These are phyloP conservation scores for Candida qinlingensis DNA, from an alignment of 805 yeast species.

Conservation along the genomic window DNA sequence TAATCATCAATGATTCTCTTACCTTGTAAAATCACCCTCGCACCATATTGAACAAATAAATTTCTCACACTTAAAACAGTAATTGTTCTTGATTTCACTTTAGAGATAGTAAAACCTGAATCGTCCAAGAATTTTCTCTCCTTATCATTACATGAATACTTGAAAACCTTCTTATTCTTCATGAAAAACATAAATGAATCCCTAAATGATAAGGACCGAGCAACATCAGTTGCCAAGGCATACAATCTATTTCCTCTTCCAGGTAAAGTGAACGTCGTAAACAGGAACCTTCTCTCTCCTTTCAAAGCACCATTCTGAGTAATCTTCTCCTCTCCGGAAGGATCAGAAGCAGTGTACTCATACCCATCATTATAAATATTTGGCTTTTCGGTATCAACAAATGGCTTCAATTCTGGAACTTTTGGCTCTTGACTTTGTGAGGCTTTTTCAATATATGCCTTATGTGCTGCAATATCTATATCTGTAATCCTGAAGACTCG, in stretches of 20 bases:
- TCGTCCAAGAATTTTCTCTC: slow-evolving; percentile 34
- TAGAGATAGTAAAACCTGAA: slow-evolving; percentile 21
- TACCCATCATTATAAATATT: slow-evolving; percentile 29
- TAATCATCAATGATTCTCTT: slow-evolving; percentile 48
- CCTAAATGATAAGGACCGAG: slow-evolving; percentile 37
- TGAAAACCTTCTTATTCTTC: slow-evolving; percentile 32
- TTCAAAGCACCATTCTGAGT: slow-evolving; percentile 32
- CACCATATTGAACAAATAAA: slow-evolving; percentile 46
- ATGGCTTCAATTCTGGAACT: slow-evolving; percentile 10
- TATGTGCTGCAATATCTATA: slow-evolving; percentile 12
- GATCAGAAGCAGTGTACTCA: slow-evolving; percentile 28
- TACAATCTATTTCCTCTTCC: slow-evolving; percentile 32
- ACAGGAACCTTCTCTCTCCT: slow-evolving; percentile 35
- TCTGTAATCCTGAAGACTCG: slow-evolving; percentile 14
- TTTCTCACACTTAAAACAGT: slow-evolving; percentile 35
- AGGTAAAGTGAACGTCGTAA: slow-evolving; percentile 37
- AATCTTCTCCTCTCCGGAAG: slow-evolving; percentile 42
- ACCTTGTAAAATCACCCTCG: slow-evolving; percentile 42
- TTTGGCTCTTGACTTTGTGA: slow-evolving; percentile 12
- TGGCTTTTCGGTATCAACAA: slow-evolving; percentile 12
- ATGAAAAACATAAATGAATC: slow-evolving; percentile 51
- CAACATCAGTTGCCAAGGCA: slow-evolving; percentile 36
- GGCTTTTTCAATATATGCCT: slow-evolving; percentile 7
- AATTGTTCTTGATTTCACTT: slow-evolving; percentile 16
- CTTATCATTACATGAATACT: slow-evolving; percentile 30